A percentile compares a stretch with the other conserved stretches of the same genome.
Conservation (phyloP, 192 early-diverging fungal genomes). For the Mortierella hygrophila region DNA sequence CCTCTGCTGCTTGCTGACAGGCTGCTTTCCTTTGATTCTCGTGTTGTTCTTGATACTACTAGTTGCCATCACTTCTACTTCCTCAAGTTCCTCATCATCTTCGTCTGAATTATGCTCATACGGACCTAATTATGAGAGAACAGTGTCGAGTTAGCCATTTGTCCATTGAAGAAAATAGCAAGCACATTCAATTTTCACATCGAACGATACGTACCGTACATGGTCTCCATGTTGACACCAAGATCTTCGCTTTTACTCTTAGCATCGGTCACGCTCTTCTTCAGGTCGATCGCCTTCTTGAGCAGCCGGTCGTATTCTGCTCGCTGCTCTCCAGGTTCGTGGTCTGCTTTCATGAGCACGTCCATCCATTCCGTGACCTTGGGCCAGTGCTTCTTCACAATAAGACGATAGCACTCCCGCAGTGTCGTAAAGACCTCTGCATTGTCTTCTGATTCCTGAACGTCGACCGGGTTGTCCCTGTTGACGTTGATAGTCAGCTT, state of each 20-base stretch:
- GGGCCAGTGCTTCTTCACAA: constrained; percentile 59
- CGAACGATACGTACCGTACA: constrained; percentile 21
- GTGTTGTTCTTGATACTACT: constrained; percentile 17
- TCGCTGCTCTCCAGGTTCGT: constrained; percentile 47
- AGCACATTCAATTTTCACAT: not conserved
- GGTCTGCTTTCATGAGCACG: constrained; percentile 56
- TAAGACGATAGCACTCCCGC: constrained; percentile 60
- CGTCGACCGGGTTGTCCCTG: constrained; percentile 61
- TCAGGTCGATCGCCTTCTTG: constrained; percentile 57
- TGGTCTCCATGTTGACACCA: constrained; percentile 55
- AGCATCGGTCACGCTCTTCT: constrained; percentile 48
- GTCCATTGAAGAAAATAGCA: not conserved
- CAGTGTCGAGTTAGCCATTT: not conserved
- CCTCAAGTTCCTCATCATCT: constrained; percentile 59
- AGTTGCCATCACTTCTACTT: constrained; percentile 49
- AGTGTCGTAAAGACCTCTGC: constrained; percentile 67
- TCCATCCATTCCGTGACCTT: constrained; percentile 65
- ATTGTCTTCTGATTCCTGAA: constrained; percentile 68
- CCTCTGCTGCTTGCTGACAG: not conserved
- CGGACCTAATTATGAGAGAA: constrained; percentile 13
- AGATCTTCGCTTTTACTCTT: constrained; percentile 54
- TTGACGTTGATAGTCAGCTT: constrained; percentile 68
- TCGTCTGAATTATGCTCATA: constrained; percentile 51
- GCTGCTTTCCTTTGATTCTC: constrained; percentile 35
- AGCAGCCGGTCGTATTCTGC: constrained; percentile 54